A percentile compares a stretch with the other conserved stretches of the same genome.
phyloP scores from a whole-genome alignment of 345 rosid species.

The Psidium guajava region DNA sequence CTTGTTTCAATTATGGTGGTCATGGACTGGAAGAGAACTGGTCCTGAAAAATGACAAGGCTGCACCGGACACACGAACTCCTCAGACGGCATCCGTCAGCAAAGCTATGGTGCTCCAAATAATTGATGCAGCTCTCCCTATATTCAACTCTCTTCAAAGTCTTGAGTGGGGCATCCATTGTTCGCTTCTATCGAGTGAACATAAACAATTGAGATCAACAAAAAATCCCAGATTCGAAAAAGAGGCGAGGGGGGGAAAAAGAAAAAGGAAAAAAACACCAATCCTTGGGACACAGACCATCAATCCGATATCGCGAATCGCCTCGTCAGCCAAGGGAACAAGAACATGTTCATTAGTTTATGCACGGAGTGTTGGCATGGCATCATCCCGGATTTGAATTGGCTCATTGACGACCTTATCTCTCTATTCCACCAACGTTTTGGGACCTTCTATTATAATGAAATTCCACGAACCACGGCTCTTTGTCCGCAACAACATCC shows the following conservation, averaged over 20 bases:
- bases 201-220: neutral
- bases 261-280: neutral
- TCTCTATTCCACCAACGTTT: neutral
- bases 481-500: neutral
- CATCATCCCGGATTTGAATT: neutral
- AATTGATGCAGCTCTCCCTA: neutral
- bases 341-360: neutral
- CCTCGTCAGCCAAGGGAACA: neutral
- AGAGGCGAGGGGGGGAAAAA: neutral
- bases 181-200: neutral
- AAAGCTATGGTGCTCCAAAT: neutral
- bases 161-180: neutral
- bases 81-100: neutral
- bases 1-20: neutral
- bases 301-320: neutral
- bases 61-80: neutral
- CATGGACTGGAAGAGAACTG: neutral
- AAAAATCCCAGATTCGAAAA: neutral
- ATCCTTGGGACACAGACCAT: neutral
- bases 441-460: neutral
- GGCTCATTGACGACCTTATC: neutral
- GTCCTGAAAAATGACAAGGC: neutral
- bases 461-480: neutral
- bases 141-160: neutral
- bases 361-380: neutral